Evolutionary conservation across 768 basidiomycete species (phyloP).

Genomic region (Amyloporia xantha): DNA sequence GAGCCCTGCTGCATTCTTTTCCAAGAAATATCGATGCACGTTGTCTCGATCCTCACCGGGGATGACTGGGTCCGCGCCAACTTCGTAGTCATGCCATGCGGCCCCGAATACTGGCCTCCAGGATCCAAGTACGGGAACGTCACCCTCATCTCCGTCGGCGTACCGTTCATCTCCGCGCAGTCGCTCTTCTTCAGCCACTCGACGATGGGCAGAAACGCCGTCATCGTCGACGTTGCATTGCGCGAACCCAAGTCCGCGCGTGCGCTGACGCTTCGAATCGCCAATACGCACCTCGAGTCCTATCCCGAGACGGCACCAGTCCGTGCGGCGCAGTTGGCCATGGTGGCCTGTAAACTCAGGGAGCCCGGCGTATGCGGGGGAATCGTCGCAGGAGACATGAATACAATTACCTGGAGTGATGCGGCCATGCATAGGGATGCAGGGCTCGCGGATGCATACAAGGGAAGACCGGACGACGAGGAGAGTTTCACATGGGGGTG

Average conservation of each 20-base stretch:
- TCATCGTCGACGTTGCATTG: slow-evolving; percentile 52
- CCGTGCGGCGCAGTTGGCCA: slow-evolving; percentile 43
- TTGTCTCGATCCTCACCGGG: slow-evolving; percentile 42
- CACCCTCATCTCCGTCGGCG: slow-evolving; percentile 55
- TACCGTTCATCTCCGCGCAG: slow-evolving; percentile 42
- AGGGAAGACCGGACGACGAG: slow-evolving; percentile 34
- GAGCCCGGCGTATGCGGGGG: slow-evolving; percentile 46
- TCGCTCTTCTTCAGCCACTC: slow-evolving; percentile 50
- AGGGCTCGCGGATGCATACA: slow-evolving; percentile 58
- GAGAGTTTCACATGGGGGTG: slow-evolving; percentile 64
- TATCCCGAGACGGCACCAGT: slow-evolving; percentile 33
- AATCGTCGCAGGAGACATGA: slow-evolving; percentile 69
- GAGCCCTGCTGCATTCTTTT: slow-evolving; percentile 58
- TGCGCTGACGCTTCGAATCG: slow-evolving; percentile 46
- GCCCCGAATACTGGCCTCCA: slow-evolving; percentile 47
- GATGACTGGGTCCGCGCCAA: slow-evolving; percentile 57
- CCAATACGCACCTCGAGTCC: slow-evolving; percentile 75
- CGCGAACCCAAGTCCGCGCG: slow-evolving; percentile 23
- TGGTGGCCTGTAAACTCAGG: slow-evolving; percentile 45
- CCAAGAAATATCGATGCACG: slow-evolving; percentile 52
- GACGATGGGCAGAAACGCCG: slow-evolving; percentile 43
- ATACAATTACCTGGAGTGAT: slow-evolving; percentile 49
- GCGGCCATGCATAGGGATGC: slow-evolving; percentile 32
- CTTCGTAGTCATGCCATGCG: slow-evolving; percentile 54
- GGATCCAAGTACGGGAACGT: slow-evolving; percentile 54